Conservation (phyloP, 2,329 filamentous ascomycete genomes). For the Colletotrichum tanaceti region DNA sequence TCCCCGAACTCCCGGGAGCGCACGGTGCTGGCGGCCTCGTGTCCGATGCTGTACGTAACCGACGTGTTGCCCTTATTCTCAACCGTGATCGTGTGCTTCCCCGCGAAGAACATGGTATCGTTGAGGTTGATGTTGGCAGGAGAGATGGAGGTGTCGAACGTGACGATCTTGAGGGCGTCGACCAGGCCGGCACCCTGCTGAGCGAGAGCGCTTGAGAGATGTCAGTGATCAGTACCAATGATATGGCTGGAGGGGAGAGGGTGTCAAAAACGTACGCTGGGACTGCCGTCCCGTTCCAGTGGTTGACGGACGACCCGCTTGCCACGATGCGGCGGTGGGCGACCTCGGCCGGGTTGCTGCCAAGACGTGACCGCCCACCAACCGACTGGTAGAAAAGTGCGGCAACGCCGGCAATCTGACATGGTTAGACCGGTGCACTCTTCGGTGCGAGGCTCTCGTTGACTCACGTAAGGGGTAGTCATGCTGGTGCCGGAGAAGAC, state of each 20-base stretch:
- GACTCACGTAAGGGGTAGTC: too few relatives aligned
- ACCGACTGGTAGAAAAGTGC: too few relatives aligned
- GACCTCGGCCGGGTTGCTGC: conserved; percentile 5
- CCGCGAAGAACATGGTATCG: conserved; percentile 67
- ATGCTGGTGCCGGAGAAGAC: too few relatives aligned
- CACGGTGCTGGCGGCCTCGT: conserved; percentile 62
- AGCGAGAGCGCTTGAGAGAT: not conserved
- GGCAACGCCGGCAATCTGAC: too few relatives aligned
- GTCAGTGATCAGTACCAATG: not conserved
- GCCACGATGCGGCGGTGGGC: conserved; percentile 27
- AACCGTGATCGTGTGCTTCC: conserved; percentile 63
- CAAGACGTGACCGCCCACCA: not conserved
- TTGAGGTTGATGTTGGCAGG: conserved; percentile 70
- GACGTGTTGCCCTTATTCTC: conserved; percentile 61
- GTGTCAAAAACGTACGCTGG: conserved; percentile 24
- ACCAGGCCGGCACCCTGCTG: conserved; percentile 64
- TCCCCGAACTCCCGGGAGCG: conserved; percentile 46
- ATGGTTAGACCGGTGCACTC: too few relatives aligned
- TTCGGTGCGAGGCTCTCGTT: too few relatives aligned
- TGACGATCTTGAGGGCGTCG: conserved; percentile 61
- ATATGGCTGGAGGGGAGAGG: too few relatives aligned
- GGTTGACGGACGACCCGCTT: conserved; percentile 17
- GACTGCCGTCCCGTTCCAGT: conserved; percentile 19
- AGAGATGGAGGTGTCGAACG: conserved; percentile 49
- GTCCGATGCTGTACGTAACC: conserved; percentile 63